Evolutionary conservation across 257 asterid species (phyloP).

Genomic region (Nicotiana paniculata): DNA sequence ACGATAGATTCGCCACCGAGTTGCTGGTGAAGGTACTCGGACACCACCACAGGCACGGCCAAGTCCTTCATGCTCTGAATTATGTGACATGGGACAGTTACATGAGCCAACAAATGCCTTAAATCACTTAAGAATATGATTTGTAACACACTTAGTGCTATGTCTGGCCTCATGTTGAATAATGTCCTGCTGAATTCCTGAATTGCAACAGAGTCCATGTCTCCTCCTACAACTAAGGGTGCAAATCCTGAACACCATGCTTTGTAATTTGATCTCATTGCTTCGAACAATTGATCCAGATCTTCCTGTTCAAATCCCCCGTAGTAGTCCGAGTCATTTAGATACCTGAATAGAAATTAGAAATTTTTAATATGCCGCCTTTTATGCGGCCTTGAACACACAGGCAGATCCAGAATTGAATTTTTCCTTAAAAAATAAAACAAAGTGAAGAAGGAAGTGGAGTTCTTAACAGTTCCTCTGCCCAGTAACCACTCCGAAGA

Average conservation of each 20-base stretch:
- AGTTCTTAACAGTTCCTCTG: background rate
- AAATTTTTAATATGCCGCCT: background rate
- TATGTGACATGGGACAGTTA: background rate
- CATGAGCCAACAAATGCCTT: constrained; percentile 3
- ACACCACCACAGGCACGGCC: constrained; percentile 7
- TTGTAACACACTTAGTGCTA: background rate
- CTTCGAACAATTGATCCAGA: constrained; percentile 1
- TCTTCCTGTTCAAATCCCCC: constrained; percentile 10
- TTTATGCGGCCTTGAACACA: background rate
- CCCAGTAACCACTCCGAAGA: background rate
- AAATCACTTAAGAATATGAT: constrained; percentile 3
- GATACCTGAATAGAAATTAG: background rate
- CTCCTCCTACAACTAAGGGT: constrained; percentile 7
- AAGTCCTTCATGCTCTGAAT: constrained; percentile 12
- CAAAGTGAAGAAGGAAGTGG: too few relatives aligned
- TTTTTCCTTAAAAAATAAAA: too few relatives aligned
- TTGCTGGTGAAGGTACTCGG: constrained; percentile 1
- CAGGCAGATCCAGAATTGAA: too few relatives aligned
- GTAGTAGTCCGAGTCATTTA: background rate
- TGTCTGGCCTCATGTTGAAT: constrained; percentile 9
- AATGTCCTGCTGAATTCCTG: constrained; percentile 8
- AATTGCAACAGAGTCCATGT: background rate
- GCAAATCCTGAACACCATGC: constrained; percentile 15
- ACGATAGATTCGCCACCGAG: background rate
- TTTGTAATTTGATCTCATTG: background rate